Evolutionary conservation across 2,329 filamentous ascomycete species (phyloP).

Genomic region (Onygenales sp.): DNA sequence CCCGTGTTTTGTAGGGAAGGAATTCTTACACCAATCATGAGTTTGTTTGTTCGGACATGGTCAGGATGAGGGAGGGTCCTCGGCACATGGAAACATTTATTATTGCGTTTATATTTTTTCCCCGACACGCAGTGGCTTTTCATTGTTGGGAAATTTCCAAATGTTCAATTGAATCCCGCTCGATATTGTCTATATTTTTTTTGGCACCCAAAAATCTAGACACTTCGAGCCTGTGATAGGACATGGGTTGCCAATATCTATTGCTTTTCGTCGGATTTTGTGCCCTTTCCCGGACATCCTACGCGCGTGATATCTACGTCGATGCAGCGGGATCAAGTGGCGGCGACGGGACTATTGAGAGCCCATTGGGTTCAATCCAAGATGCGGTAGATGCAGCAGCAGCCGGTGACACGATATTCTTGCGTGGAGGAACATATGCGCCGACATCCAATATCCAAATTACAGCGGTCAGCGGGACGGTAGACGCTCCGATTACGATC

Average conservation of each 20-base stretch:
- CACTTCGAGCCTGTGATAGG: too few species aligned
- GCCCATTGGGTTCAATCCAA: slow-evolving; percentile 40
- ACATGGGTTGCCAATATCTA: background rate
- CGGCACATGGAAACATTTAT: too few species aligned
- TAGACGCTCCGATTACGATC: slow-evolving; percentile 33
- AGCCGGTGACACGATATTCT: slow-evolving; percentile 38
- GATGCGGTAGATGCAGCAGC: slow-evolving; percentile 36
- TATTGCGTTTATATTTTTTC: too few species aligned
- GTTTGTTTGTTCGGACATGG: background rate
- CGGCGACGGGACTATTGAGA: slow-evolving; percentile 28
- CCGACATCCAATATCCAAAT: slow-evolving; percentile 41
- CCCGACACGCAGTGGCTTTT: too few species aligned
- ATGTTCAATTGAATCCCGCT: too few species aligned
- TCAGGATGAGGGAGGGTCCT: background rate
- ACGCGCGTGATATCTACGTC: slow-evolving; percentile 34
- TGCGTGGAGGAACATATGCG: slow-evolving; percentile 38
- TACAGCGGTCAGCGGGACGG: slow-evolving; percentile 32
- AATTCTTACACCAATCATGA: background rate
- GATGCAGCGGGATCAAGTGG: slow-evolving; percentile 35
- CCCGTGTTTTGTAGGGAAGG: background rate
- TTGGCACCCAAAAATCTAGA: too few species aligned
- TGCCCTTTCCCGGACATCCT: slow-evolving; percentile 3
- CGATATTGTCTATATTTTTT: too few species aligned
- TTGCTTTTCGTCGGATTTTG: background rate
- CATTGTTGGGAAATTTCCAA: too few species aligned